Base-by-base conservation (phyloP, 257 asterid genomes). In the Solanum megistacrolobum region DNA sequence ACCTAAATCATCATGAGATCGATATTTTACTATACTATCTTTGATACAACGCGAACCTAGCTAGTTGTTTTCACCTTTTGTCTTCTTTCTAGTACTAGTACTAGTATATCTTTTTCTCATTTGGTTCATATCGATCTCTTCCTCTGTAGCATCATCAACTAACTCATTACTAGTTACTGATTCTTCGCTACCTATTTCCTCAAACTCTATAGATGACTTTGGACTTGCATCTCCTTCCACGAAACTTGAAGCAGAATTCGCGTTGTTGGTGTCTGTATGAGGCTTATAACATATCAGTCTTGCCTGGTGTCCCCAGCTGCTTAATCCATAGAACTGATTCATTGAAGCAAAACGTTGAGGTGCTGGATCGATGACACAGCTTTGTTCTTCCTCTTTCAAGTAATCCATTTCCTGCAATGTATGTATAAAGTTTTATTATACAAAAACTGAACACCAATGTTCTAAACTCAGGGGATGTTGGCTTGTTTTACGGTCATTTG, bases 221-320 rank as follows among this genome's bases (percentile, higher is more conserved):
- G 83, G 66, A 69, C 90, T 85, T 27, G 72, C 91, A 86, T 87
- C 87, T 74, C 91, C 95, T 88, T 85, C 75, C 13, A 87, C 89
- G 84, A 87, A 85, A 87, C 95, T 93, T 0, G 94, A 91, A 46
- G 95, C 89, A 34, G 96, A 91, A 87, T 90, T 92, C 58, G 68
- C 74, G 75, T 58, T 85, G 66, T 35, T 85, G 16, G 69, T 20
- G 73, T 92, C 96, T 86, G 85, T 92, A 89, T 94, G 98, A 88
- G 89, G 90, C 79, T 95, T 94, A 84, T 94, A 90, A 91, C 92
- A 95, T 69, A 87, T 94, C 12, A 96, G 96, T 87, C 92, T 96
- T 86, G 94, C 88, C 43, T 96, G 92, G 23, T 90, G 76, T 9
- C 98, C 99, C 99, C 99, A 96, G 25, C 93, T 88, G 20, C 91